Conservation (phyloP, 805 yeast genomes). For the Kluyveromyces nonfermentans region DNA sequence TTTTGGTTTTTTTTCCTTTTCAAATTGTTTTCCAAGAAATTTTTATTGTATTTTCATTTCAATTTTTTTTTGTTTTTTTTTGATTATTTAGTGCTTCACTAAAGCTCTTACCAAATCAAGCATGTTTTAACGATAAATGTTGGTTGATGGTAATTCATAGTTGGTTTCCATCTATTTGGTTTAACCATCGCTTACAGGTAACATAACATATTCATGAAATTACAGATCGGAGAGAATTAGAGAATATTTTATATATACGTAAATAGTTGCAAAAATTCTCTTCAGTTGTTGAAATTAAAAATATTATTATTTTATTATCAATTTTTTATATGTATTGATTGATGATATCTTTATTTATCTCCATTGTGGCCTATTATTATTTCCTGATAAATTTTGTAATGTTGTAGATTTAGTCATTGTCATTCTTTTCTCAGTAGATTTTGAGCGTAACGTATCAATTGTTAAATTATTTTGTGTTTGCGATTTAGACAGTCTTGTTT, state of each 20-base stretch:
- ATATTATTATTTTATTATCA: not conserved
- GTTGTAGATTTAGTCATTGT: slow-evolving; percentile 6
- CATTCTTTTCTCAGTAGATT: not conserved
- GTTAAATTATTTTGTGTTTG: slow-evolving; percentile 1
- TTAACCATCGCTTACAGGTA: not conserved
- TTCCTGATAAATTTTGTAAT: slow-evolving; percentile 5
- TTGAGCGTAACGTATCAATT: not conserved
- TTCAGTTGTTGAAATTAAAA: not conserved
- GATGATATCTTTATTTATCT: no score
- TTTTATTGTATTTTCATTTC: not conserved
- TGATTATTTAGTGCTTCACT: not conserved
- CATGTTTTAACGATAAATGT: not conserved
- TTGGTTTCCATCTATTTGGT: not conserved
- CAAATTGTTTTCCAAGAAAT: no score
- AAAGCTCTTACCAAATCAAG: not conserved
- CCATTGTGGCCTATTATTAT: slow-evolving; percentile 1
- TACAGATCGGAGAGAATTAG: not conserved
- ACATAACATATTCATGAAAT: not conserved
- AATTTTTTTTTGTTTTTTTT: not conserved
- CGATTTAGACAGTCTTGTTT: not conserved
- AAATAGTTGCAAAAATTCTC: not conserved
- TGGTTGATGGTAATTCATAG: not conserved
- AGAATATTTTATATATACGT: not conserved
- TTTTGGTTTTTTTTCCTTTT: not conserved
- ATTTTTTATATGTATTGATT: not conserved